A percentile compares a stretch with the other conserved stretches of the same genome.
Evolutionary conservation across 306 rosid species (phyloP).

Genomic region (Lablab purpureus): DNA sequence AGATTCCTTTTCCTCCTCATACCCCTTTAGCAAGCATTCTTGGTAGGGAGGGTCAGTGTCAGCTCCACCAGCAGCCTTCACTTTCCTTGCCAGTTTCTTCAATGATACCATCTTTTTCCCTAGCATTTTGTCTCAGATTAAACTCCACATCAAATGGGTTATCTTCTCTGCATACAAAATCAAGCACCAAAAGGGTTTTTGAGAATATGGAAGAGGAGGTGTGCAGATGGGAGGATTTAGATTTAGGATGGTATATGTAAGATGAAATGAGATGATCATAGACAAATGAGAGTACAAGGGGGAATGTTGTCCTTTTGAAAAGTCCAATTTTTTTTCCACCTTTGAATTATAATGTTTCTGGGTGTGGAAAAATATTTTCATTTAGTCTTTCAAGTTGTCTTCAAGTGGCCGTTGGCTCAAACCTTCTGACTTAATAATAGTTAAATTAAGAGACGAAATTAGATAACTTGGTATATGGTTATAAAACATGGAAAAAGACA

Average conservation of each 20-base stretch:
- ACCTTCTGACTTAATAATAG: conserved; percentile 36
- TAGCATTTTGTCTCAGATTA: conserved; percentile 51
- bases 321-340: conserved; percentile 45
- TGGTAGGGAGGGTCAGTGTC: conserved; percentile 43
- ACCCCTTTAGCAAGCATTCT: conserved; percentile 56
- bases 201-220: not conserved
- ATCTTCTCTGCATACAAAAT: not conserved
- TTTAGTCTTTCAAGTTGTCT: conserved; percentile 21
- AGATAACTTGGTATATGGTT: not conserved
- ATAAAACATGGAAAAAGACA: not conserved
- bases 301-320: conserved; percentile 40
- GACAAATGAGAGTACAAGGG: conserved; percentile 18
- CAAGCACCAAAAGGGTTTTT: not conserved
- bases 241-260: conserved; percentile 38
- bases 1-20: conserved; percentile 43
- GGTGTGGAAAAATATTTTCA: not conserved
- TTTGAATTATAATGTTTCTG: conserved; percentile 26
- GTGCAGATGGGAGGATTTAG: conserved; percentile 11
- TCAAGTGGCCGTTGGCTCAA: conserved; percentile 26
- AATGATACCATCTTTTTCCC: conserved; percentile 68
- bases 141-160: not conserved
- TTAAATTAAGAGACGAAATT: not conserved
- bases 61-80: conserved; percentile 56
- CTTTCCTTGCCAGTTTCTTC: conserved; percentile 71
- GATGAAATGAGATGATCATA: conserved; percentile 7